Base-by-base conservation (phyloP, 2,329 filamentous ascomycete species). In the Alternaria dauci region DNA sequence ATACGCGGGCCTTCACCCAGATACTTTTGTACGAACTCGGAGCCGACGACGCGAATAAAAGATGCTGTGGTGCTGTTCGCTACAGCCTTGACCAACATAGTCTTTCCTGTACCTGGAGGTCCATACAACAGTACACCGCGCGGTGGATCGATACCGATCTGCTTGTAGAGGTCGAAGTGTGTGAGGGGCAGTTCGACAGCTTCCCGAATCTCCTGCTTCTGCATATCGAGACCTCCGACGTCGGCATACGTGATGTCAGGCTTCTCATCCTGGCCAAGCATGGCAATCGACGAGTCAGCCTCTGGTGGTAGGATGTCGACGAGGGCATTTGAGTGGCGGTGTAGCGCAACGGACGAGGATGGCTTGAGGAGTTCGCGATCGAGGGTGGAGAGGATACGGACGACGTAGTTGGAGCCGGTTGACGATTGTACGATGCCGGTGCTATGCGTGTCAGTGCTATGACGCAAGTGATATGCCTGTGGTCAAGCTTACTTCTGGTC, bases 241-340 rank as follows among this genome's bases (percentile, higher is more conserved):
- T 99, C 95, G 64, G 94, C 94, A 75, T 99, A 99, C 43, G 94
- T 96, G 61, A 99, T 92, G 80, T 99, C 95, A 34, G 95, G 95
- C 86, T 98, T 99, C 87, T 99, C 95, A 76, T 97, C 92, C 58
- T 90, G 87, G 62, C 94, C 94, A 55, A 99, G 87, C 95, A 99
- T 99, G 68, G 95, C 95, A 78, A 99, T 99, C 39, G 94, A 97
- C 38, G 94, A 97, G 82, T 99, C 95, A 62, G 95, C 95, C 84
- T 99, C 95, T 4, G 95, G 95, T n/a, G 95, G 95, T 11, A 99
- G 88, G 68, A 99, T 99, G 79, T 99, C 95, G 78, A 99, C 95
- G 57, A 99, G 90, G 62, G 95, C 94, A 82, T 99, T 99, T 59
- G 94, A 98, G 85, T 99, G 95, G 75, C 95, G 91, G 83, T 99